Evolutionary conservation across 148 eudicot genomes (phyloP).

Genomic region (Vaccinium corymbosum): DNA sequence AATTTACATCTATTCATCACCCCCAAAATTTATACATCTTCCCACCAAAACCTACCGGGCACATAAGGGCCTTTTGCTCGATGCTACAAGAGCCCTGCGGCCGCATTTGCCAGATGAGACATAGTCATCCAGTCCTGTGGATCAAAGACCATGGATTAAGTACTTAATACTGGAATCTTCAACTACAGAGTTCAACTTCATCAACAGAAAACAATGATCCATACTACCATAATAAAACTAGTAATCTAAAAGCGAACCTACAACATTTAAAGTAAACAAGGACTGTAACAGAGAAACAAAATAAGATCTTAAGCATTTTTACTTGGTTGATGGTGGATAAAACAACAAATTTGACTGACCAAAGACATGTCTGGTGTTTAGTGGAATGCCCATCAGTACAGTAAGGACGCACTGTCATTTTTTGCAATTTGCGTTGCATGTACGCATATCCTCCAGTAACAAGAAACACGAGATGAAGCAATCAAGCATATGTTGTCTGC

Average conservation of each 20-base stretch:
- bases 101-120: constrained; percentile 2
- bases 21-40: neutral
- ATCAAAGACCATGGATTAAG: neutral
- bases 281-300: neutral
- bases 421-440: neutral
- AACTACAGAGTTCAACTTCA: neutral
- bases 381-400: neutral
- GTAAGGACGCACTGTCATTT: neutral
- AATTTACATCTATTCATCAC: constrained; percentile 8
- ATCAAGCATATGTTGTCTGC: neutral
- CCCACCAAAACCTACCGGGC: neutral
- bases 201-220: neutral
- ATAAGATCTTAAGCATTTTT: neutral
- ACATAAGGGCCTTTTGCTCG: neutral
- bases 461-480: neutral
- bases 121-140: constrained; percentile 14
- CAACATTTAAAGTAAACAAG: neutral
- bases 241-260: neutral
- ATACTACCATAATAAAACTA: neutral
- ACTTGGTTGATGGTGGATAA: neutral
- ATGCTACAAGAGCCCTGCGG: neutral
- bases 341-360: neutral
- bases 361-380: neutral
- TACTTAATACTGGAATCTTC: neutral
- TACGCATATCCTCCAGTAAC: neutral